Conservation (phyloP, 2,329 filamentous ascomycete genomes). For the Aspergillus hortae region DNA sequence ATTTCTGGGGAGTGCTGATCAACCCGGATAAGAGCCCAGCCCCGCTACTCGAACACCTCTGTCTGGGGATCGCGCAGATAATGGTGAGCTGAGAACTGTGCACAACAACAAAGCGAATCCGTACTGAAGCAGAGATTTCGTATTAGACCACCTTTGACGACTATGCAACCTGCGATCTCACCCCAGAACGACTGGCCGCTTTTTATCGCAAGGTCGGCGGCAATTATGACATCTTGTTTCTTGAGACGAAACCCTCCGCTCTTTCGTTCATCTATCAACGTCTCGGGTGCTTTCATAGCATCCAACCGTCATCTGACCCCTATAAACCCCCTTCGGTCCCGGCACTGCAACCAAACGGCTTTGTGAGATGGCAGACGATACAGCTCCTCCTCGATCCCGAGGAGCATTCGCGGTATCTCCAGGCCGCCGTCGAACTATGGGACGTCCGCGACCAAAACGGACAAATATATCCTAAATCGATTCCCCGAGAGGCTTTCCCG, state of each 20-base stretch:
- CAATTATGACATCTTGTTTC: conserved; percentile 75
- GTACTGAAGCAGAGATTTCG: conserved; percentile 4
- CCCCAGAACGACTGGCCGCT: conserved; percentile 66
- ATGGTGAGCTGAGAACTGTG: conserved; percentile 55
- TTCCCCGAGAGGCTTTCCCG: conserved; percentile 71
- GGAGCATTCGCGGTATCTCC: conserved; percentile 80
- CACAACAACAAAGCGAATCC: conserved; percentile 7
- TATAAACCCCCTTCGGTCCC: conserved; percentile 76
- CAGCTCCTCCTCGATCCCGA: conserved; percentile 84
- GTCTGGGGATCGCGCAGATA: conserved; percentile 64
- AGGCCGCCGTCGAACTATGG: conserved; percentile 75
- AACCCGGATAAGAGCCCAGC: conserved; percentile 65
- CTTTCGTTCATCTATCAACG: conserved; percentile 92
- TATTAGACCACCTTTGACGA: conserved; percentile 30
- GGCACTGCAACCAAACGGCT: conserved; percentile 76
- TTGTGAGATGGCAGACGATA: conserved; percentile 90
- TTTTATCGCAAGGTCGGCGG: conserved; percentile 74
- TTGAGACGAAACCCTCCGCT: conserved; percentile 66
- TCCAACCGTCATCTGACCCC: conserved; percentile 68
- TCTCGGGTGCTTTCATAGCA: conserved; percentile 81
- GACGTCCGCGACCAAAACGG: conserved; percentile 68
- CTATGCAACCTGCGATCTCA: conserved; percentile 40
- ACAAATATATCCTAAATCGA: conserved; percentile 53
- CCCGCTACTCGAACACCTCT: conserved; percentile 62
- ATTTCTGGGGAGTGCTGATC: conserved; percentile 62